Conservation (phyloP, 1,284 basidiomycete species). For the Naganishia cerealis region DNA sequence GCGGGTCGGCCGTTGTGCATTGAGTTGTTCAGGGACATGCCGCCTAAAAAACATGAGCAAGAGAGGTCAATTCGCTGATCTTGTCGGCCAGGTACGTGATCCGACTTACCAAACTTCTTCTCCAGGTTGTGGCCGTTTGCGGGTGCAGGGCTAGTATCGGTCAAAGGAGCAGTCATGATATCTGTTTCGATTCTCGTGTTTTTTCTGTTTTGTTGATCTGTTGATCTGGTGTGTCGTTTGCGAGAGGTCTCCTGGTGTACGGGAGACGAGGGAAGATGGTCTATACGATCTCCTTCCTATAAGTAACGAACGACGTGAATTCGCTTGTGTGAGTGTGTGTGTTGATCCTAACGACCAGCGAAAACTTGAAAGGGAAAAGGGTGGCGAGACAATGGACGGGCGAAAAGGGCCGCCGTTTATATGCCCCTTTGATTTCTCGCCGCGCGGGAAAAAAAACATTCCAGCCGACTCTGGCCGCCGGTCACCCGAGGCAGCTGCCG, state of each 20-base stretch:
- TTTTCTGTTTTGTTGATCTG: conserved; percentile 8
- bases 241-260: conserved; percentile 4
- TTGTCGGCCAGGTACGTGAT: background rate
- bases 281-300: conserved; percentile 12
- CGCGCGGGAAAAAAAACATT: background rate
- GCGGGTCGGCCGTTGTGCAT: conserved; percentile 62
- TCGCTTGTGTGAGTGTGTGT: conserved; percentile 5
- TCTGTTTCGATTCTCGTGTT: background rate
- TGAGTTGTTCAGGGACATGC: conserved; percentile 30
- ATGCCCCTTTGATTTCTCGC: background rate
- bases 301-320: conserved; percentile 21
- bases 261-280: conserved; percentile 21
- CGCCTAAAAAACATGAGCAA: conserved; percentile 3
- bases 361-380: background rate
- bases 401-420: background rate
- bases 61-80: background rate
- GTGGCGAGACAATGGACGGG: background rate
- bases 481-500: background rate
- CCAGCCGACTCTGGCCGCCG: background rate
- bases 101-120: conserved; percentile 19
- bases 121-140: conserved; percentile 17
- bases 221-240: conserved; percentile 4
- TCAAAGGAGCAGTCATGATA: conserved; percentile 22
- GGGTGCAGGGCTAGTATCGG: conserved; percentile 11
- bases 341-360: conserved; percentile 1